Conservation (phyloP, 2,329 filamentous ascomycete species). For the Sporothrix brasiliensis region DNA sequence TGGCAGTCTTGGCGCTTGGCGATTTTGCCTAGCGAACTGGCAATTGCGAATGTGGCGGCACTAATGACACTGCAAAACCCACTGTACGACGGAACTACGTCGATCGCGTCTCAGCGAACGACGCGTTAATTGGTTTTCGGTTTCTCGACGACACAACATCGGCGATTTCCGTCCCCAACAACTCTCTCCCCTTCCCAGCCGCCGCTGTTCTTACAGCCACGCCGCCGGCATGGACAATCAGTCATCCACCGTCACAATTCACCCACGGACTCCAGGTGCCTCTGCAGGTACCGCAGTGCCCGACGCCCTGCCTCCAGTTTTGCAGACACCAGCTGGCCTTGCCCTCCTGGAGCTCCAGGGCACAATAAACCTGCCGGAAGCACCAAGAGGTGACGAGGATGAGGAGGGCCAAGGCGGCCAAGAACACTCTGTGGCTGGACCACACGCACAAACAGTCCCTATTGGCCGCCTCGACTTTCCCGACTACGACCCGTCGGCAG, state of each 20-base stretch:
- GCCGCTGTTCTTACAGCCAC: neutral
- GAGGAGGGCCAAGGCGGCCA: slow-evolving; percentile 30
- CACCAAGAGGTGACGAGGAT: slow-evolving; percentile 37
- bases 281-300: slow-evolving; percentile 36
- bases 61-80: neutral
- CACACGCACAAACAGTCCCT: slow-evolving; percentile 40
- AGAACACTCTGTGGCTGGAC: neutral
- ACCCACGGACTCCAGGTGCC: slow-evolving; percentile 41
- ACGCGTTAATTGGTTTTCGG: slow-evolving; percentile 26
- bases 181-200: neutral
- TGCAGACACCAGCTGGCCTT: slow-evolving; percentile 86
- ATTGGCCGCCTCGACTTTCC: slow-evolving; percentile 51
- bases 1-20: neutral
- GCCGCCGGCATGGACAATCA: slow-evolving; percentile 15
- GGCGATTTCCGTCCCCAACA: neutral
- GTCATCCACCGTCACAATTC: slow-evolving; percentile 44
- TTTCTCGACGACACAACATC: neutral
- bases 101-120: neutral
- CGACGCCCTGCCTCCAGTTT: slow-evolving; percentile 72
- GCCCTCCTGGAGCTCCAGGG: slow-evolving; percentile 93
- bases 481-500: slow-evolving; percentile 60
- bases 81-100: neutral
- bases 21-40: neutral
- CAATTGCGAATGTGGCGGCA: too few relatives aligned
- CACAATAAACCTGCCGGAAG: slow-evolving; percentile 66